phyloP scores from a whole-genome alignment of 495 filamentous ascomycete species.

The Achaetomiella virescens region DNA sequence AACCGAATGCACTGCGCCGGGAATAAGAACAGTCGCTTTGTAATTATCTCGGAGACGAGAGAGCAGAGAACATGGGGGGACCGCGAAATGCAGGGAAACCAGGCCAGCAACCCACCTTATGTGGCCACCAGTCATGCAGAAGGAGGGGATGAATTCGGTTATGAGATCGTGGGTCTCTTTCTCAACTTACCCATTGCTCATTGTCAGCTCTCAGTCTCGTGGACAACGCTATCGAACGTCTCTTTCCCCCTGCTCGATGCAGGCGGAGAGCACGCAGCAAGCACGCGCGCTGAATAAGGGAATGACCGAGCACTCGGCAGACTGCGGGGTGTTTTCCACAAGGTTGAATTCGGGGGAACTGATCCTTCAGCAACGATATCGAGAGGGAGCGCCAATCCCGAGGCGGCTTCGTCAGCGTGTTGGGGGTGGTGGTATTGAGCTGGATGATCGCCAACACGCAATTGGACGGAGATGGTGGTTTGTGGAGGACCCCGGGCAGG shows the following conservation, averaged over 20 bases:
- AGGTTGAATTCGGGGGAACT: neutral
- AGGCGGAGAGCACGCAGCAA: neutral
- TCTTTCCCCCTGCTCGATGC: neutral
- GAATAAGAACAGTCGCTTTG: too few species aligned
- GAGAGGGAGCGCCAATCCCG: slow-evolving; percentile 4
- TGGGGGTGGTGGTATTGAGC: slow-evolving; percentile 4
- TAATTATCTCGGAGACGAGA: too few species aligned
- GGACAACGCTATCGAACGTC: neutral
- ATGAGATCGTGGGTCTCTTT: neutral
- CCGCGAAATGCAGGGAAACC: too few species aligned
- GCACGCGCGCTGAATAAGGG: neutral
- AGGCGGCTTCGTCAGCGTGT: neutral
- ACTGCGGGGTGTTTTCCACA: neutral
- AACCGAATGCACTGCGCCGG: neutral
- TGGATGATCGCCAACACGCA: slow-evolving; percentile 6
- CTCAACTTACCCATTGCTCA: slow-evolving; percentile 10
- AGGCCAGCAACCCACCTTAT: neutral
- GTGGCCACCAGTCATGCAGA: neutral
- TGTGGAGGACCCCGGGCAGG: neutral
- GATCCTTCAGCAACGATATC: neutral
- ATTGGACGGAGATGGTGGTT: neutral
- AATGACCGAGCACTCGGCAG: neutral
- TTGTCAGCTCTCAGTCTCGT: neutral
- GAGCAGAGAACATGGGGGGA: neutral
- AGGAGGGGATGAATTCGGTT: neutral